These are phyloP conservation scores for Boletus vermiculosoides DNA, from an alignment of 768 basidiomycete species.

Conservation along the genomic window DNA sequence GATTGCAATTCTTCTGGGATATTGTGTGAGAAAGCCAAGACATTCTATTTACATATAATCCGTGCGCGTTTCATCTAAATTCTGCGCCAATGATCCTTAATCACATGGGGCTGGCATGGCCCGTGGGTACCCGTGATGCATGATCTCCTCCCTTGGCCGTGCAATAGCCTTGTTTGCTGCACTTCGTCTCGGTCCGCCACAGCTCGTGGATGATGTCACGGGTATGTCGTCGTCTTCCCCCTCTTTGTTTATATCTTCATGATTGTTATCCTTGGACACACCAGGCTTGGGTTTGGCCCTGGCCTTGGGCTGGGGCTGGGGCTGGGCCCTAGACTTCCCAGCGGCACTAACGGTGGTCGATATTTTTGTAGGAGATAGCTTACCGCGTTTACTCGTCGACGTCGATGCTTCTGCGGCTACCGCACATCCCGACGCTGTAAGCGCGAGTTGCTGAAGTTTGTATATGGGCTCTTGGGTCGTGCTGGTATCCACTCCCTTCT, in stretches of 20 bases:
- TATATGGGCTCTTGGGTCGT: background rate
- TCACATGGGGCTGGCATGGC: too few relatives aligned
- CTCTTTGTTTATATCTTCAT: background rate
- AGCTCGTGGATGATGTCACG: slow-evolving; percentile 11
- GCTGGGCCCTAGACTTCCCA: background rate
- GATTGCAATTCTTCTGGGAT: too few relatives aligned
- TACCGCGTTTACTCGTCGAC: slow-evolving; percentile 16
- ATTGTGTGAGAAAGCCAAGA: too few relatives aligned
- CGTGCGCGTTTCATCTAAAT: too few relatives aligned
- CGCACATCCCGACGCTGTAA: slow-evolving; percentile 19
- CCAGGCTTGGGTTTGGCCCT: slow-evolving; percentile 5
- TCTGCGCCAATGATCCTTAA: too few relatives aligned
- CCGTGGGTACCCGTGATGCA: slow-evolving; percentile 38
- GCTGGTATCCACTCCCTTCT: background rate
- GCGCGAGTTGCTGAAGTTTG: slow-evolving; percentile 14
- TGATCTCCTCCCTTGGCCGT: slow-evolving; percentile 51
- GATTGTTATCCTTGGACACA: background rate
- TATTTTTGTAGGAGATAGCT: slow-evolving; percentile 17
- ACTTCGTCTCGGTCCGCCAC: slow-evolving; percentile 39
- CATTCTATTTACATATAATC: too few relatives aligned
- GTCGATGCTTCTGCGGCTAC: slow-evolving; percentile 27
- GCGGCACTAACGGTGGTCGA: background rate
- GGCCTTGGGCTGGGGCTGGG: slow-evolving; percentile 1
- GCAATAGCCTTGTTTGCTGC: slow-evolving; percentile 54
- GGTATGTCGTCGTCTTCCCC: slow-evolving; percentile 11